Percentiles rank a stretch among this genome's conserved stretches.
Evolutionary conservation across 2,329 filamentous ascomycete genomes (phyloP).

Genomic region (Allantophomopsis cytisporea): DNA sequence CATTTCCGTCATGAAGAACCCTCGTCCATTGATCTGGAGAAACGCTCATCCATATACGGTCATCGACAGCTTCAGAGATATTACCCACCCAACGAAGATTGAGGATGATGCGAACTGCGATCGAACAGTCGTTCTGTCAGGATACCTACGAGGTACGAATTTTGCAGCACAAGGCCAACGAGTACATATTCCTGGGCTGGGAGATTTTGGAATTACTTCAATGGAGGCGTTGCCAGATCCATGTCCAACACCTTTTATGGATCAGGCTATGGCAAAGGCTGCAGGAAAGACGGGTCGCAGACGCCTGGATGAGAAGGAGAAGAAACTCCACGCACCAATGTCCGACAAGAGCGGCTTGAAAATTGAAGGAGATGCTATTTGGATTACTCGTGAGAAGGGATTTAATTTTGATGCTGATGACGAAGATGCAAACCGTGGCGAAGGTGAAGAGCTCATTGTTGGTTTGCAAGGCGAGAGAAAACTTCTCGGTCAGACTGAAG

Average conservation of each 20-base stretch:
- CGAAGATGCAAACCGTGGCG: conserved; percentile 59
- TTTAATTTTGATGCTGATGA: conserved; percentile 64
- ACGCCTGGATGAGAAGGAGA: conserved; percentile 89
- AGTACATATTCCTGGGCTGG: conserved; percentile 85
- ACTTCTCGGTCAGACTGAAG: conserved; percentile 69
- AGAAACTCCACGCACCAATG: conserved; percentile 93
- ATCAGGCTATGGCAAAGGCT: conserved; percentile 73
- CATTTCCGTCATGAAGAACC: conserved; percentile 98
- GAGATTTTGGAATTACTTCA: conserved; percentile 70
- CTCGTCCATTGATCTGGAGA: conserved; percentile 87
- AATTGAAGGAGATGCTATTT: conserved; percentile 94
- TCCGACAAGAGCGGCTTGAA: conserved; percentile 92
- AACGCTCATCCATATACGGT: conserved; percentile 92
- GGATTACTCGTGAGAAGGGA: conserved; percentile 59
- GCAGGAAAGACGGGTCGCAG: conserved; percentile 70
- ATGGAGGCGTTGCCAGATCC: conserved; percentile 88
- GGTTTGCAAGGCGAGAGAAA: conserved; percentile 72
- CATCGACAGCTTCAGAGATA: conserved; percentile 87
- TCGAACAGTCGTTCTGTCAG: conserved; percentile 79
- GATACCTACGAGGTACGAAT: conserved; percentile 89
- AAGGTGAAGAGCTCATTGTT: conserved; percentile 91
- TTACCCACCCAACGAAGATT: conserved; percentile 84
- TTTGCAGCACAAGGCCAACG: conserved; percentile 75
- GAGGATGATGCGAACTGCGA: conserved; percentile 85
- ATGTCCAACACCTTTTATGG: conserved; percentile 85